Conservation (phyloP, 2,329 filamentous ascomycete genomes). For the Aureobasidium musti region DNA sequence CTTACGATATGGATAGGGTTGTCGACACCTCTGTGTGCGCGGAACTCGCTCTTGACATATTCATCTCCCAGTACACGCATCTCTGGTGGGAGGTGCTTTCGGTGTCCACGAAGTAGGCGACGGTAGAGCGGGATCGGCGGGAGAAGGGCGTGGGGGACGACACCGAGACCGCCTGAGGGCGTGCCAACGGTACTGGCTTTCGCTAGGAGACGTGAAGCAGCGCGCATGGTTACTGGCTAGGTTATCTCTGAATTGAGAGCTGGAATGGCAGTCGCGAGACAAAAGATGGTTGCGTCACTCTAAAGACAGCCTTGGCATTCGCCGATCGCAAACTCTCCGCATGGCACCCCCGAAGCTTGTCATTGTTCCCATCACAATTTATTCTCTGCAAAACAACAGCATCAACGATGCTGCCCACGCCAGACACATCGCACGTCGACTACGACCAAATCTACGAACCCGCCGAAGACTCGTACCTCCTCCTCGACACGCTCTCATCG, state of each 20-base stretch:
- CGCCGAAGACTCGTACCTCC: constrained; percentile 90
- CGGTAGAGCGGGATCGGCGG: constrained; percentile 89
- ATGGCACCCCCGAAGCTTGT: constrained; percentile 9
- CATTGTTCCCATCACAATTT: neutral
- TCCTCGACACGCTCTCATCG: constrained; percentile 87
- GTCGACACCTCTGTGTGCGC: constrained; percentile 77
- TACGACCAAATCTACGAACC: constrained; percentile 92
- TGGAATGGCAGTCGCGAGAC: neutral
- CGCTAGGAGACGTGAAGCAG: constrained; percentile 38
- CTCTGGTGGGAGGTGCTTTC: constrained; percentile 72
- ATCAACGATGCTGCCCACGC: constrained; percentile 81
- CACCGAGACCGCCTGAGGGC: constrained; percentile 43
- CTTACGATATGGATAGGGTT: constrained; percentile 88
- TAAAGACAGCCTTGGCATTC: constrained; percentile 1
- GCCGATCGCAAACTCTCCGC: constrained; percentile 22
- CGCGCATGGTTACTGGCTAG: constrained; percentile 33
- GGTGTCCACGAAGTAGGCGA: constrained; percentile 80
- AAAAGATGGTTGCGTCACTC: constrained; percentile 24
- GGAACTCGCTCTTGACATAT: constrained; percentile 91
- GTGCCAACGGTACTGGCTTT: constrained; percentile 39
- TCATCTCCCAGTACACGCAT: constrained; percentile 82
- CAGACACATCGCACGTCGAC: constrained; percentile 86
- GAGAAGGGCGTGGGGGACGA: constrained; percentile 67
- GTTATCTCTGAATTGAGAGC: neutral
- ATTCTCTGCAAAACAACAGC: neutral